phyloP scores from a whole-genome alignment of 495 filamentous ascomycete species.

The Bryoglossum gracile region DNA sequence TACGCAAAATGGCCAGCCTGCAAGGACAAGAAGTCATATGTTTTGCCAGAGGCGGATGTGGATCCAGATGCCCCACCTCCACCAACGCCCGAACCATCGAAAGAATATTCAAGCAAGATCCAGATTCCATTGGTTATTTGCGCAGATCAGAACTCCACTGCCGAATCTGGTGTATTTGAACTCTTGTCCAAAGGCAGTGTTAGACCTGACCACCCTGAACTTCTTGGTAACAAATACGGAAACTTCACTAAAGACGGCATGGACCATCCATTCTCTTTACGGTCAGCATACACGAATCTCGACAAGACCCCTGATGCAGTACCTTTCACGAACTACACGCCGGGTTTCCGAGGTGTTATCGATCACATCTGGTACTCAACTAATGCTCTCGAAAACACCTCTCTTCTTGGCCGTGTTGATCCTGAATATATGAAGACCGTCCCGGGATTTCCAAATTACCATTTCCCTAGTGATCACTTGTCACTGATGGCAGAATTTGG shows the following conservation, averaged over 20 bases:
- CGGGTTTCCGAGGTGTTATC: slow-evolving; percentile 79
- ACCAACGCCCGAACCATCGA: slow-evolving; percentile 51
- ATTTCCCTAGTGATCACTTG: slow-evolving; percentile 96
- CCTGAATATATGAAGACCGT: slow-evolving; percentile 81
- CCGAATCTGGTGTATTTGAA: slow-evolving; percentile 80
- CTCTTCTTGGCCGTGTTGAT: slow-evolving; percentile 85
- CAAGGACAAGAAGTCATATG: slow-evolving; percentile 68
- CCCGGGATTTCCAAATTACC: slow-evolving; percentile 93
- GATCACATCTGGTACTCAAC: slow-evolving; percentile 98
- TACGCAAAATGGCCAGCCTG: slow-evolving; percentile 69
- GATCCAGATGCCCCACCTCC: slow-evolving; percentile 46
- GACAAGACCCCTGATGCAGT: slow-evolving; percentile 64
- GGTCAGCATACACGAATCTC: slow-evolving; percentile 72
- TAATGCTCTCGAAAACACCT: slow-evolving; percentile 80
- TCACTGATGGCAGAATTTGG: slow-evolving; percentile 87
- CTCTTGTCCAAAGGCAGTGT: slow-evolving; percentile 71
- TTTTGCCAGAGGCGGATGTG: slow-evolving; percentile 26
- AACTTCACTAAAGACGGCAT: slow-evolving; percentile 89
- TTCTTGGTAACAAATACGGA: slow-evolving; percentile 65
- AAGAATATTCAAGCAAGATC: slow-evolving; percentile 73
- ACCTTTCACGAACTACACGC: slow-evolving; percentile 93
- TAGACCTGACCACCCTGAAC: slow-evolving; percentile 64
- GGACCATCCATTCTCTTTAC: slow-evolving; percentile 86
- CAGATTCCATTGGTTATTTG: slow-evolving; percentile 89
- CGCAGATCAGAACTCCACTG: slow-evolving; percentile 89